Percentiles rank a stretch among this genome's conserved stretches.
Evolutionary conservation across 202 grass and related monocot species (phyloP).

Genomic region (Miscanthus sacchariflorus): DNA sequence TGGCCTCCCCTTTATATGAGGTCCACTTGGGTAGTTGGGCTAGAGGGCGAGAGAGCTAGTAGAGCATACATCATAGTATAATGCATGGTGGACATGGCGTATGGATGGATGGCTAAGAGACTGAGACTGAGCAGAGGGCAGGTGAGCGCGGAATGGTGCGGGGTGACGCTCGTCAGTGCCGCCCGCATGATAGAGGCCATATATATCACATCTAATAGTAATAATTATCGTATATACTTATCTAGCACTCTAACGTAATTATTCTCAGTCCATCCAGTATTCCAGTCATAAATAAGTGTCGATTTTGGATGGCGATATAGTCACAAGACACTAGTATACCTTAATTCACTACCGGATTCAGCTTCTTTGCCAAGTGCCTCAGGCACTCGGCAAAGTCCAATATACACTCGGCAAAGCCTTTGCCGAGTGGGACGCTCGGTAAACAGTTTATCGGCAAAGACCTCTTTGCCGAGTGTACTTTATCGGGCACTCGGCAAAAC

Average conservation of each 20-base stretch:
- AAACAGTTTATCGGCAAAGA: too few species aligned
- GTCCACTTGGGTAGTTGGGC: constrained; percentile 2
- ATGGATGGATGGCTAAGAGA: constrained; percentile 2
- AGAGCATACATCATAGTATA: neutral
- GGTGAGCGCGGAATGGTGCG: neutral
- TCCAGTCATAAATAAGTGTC: too few species aligned
- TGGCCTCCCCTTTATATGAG: constrained; percentile 31
- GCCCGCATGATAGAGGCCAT: neutral
- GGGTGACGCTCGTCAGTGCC: constrained; percentile 28
- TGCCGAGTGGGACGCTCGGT: too few species aligned
- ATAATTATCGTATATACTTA: neutral
- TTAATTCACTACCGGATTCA: too few species aligned
- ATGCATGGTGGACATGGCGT: neutral
- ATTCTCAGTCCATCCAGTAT: neutral
- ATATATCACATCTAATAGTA: neutral
- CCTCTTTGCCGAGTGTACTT: too few species aligned
- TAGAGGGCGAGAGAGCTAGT: neutral
- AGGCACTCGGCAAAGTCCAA: too few species aligned
- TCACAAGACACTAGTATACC: too few species aligned
- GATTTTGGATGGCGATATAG: too few species aligned
- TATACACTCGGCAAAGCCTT: too few species aligned
- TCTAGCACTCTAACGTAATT: neutral
- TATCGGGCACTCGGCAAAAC: too few species aligned
- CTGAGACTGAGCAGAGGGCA: neutral
- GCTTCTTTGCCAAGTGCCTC: too few species aligned